phyloP scores from a whole-genome alignment of 2,329 filamentous ascomycete species.

The Botryosphaeria agaves region DNA sequence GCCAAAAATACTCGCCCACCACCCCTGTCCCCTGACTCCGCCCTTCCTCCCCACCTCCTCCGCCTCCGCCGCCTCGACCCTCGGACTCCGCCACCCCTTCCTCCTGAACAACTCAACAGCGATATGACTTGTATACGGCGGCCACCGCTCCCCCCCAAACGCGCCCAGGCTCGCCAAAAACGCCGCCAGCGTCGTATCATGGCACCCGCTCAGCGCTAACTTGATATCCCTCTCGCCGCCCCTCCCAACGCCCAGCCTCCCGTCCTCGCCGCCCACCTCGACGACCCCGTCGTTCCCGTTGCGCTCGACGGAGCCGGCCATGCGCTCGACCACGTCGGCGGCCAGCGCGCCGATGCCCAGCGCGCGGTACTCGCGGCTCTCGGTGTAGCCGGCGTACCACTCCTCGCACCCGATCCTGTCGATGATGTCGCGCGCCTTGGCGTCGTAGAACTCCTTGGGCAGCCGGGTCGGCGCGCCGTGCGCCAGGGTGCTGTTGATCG shows the following conservation, averaged over 20 bases:
- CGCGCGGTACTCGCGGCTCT: slow-evolving; percentile 72
- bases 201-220: slow-evolving; percentile 70
- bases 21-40: slow-evolving; percentile 10
- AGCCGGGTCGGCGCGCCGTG: slow-evolving; percentile 67
- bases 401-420: slow-evolving; percentile 67
- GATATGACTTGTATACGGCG: slow-evolving; percentile 82
- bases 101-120: slow-evolving; percentile 71
- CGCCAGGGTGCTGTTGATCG: slow-evolving; percentile 72
- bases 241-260: slow-evolving; percentile 19
- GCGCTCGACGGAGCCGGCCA: slow-evolving; percentile 20
- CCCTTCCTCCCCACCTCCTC: slow-evolving; percentile 1
- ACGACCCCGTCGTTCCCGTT: slow-evolving; percentile 21
- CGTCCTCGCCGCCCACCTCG: slow-evolving; percentile 17
- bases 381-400: slow-evolving; percentile 78
- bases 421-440: slow-evolving; percentile 49
- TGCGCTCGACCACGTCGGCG: slow-evolving; percentile 54
- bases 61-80: not conserved
- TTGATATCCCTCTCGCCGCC: slow-evolving; percentile 40
- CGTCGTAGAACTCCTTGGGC: slow-evolving; percentile 76
- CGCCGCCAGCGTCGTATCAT: slow-evolving; percentile 82
- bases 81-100: slow-evolving; percentile 1
- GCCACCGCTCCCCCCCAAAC: slow-evolving; percentile 61
- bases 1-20: slow-evolving; percentile 20
- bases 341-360: slow-evolving; percentile 74
- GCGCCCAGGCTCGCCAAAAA: slow-evolving; percentile 64